phyloP scores from a whole-genome alignment of 176 grass and related monocot species.

The Avena sativa region DNA sequence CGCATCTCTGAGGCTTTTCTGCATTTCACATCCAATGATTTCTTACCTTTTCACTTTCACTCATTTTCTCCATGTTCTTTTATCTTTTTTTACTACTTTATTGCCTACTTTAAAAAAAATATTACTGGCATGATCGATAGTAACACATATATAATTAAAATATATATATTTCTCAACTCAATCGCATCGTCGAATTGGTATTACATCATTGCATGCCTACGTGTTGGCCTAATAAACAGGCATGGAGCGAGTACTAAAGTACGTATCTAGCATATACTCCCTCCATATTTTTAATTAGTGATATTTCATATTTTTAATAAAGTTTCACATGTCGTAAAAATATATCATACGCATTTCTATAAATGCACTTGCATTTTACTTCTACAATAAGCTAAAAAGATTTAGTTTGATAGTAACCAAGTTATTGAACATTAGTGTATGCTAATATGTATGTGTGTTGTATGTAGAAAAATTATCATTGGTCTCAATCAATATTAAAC shows the following conservation, averaged over 20 bases:
- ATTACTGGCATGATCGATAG: slow-evolving; percentile 15
- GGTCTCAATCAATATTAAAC: too few relatives aligned
- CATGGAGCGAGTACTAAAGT: too few relatives aligned
- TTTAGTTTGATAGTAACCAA: too few relatives aligned
- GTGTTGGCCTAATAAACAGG: too few relatives aligned
- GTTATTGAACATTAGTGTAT: too few relatives aligned
- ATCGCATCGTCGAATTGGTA: slow-evolving; percentile 35
- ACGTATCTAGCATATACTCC: too few relatives aligned
- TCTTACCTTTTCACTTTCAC: slow-evolving; percentile 23
- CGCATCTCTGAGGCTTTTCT: slow-evolving; percentile 2
- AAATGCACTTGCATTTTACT: not conserved
- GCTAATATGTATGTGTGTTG: too few relatives aligned
- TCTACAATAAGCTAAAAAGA: too few relatives aligned
- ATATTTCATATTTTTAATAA: not conserved
- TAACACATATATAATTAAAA: not conserved
- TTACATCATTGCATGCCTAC: not conserved
- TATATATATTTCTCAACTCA: not conserved
- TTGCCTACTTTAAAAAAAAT: not conserved
- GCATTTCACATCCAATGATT: slow-evolving; percentile 31
- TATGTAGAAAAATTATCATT: too few relatives aligned
- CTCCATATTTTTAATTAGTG: not conserved
- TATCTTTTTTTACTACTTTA: too few relatives aligned
- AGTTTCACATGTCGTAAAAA: not conserved
- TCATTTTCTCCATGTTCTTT: not conserved
- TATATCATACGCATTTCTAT: not conserved